These are phyloP conservation scores for Trichosporon sp. DNA, from an alignment of 1,284 basidiomycete genomes.

Conservation along the genomic window DNA sequence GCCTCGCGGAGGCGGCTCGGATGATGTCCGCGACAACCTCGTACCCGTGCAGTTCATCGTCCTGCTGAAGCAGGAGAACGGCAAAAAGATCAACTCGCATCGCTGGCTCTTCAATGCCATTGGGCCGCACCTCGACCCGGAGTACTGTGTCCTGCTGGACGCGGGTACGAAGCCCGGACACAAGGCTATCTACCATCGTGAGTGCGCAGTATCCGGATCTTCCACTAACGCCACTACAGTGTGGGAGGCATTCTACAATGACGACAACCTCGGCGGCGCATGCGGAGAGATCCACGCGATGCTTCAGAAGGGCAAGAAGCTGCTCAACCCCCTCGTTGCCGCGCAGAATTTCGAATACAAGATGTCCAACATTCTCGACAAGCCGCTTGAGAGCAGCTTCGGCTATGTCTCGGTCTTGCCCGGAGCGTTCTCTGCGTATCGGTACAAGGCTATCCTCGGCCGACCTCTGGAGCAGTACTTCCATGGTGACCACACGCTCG, in stretches of 20 bases:
- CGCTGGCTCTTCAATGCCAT: conserved; percentile 98
- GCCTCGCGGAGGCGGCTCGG: conserved; percentile 77
- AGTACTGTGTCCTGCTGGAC: conserved; percentile 83
- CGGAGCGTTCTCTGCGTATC: conserved; percentile 93
- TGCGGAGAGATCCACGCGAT: conserved; percentile 92
- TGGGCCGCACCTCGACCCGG: conserved; percentile 77
- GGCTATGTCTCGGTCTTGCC: conserved; percentile 91
- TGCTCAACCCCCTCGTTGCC: conserved; percentile 84
- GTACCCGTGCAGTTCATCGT: conserved; percentile 93
- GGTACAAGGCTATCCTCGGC: conserved; percentile 83
- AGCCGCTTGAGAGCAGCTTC: conserved; percentile 85
- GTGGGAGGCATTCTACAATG: conserved; percentile 70
- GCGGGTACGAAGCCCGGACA: conserved; percentile 94
- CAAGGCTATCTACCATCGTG: conserved; percentile 85
- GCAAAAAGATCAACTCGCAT: conserved; percentile 88
- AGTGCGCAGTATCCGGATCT: conserved; percentile 10
- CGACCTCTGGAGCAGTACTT: conserved; percentile 95
- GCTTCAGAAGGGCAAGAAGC: conserved; percentile 85
- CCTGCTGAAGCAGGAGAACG: conserved; percentile 91
- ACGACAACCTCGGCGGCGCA: conserved; percentile 65
- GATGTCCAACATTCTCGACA: conserved; percentile 89
- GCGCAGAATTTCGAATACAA: conserved; percentile 98
- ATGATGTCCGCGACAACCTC: conserved; percentile 57
- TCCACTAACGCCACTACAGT: conserved; percentile 44
- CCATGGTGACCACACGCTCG: conserved; percentile 92